Base-by-base conservation (phyloP, 2,329 filamentous ascomycete species). In the Penicillium olsonii region DNA sequence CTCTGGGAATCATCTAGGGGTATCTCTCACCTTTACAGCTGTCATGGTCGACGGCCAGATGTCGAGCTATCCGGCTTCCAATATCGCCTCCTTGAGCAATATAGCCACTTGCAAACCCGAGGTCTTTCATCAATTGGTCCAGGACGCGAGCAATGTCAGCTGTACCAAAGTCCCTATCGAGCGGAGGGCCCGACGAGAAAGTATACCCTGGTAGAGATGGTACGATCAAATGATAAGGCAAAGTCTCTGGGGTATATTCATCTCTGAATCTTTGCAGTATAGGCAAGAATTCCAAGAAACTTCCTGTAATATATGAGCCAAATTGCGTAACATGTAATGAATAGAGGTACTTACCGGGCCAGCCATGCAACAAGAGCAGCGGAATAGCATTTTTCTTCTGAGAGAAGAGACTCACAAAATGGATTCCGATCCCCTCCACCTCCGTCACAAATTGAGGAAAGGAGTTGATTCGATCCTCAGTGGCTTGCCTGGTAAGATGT, bases 331-430 rank as follows among this genome's bases (percentile, higher is more conserved):
- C 31, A 10, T 31, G 1, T 9, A 3, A 20, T 15, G 2, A 11
- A 15, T 12, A 11, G 12, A 10, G 11, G 15, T 33, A 29, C 39
- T 4, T 56, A 61, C 64, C 65, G 15, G 68, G 68, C 63, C 67
- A 70, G 19, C 68, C 68, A 44, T 70, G 77, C 7, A 75, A 63
- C 9, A 78, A 60, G 3, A 72, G 52, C n/a, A 81, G 55, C 0
- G 78, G 78, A 6, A 78, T 68, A 0, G 78, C 78, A 59, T 75
- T 68, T 5, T 64, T 43, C 12, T 70, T 75, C 44, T 70, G 55
- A 0, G 76, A 80, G 52, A 79, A 79, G 0, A 81, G 64, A 2
- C 75, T 78, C 0, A 70, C 61, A 54, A 81, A 81, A 59, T 81
- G 78, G 37, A 80, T 64, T 1, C 63, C 57, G 38, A 75, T 42